A percentile compares a stretch with the other conserved stretches of the same genome.
phyloP scores from a whole-genome alignment of 108 stramenopile genomes.

The Cyclotella kingstonii region DNA sequence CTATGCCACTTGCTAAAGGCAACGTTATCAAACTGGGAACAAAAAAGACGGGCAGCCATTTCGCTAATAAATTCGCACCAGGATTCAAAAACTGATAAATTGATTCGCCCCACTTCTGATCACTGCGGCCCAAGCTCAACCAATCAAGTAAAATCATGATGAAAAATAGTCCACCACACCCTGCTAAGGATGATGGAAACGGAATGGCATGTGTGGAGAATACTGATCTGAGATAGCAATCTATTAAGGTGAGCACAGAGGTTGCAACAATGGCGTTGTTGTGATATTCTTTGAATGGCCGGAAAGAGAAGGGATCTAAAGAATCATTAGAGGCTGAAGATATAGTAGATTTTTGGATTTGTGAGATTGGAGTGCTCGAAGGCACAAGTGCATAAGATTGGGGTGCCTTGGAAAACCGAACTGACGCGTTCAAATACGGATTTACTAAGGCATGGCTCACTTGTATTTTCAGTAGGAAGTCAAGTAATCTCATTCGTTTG shows the following conservation, averaged over 20 bases:
- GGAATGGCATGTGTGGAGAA: constrained; percentile 42
- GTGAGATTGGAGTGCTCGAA: too few relatives aligned
- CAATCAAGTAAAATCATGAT: constrained; percentile 20
- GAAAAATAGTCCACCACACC: constrained; percentile 34
- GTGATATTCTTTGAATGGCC: not conserved
- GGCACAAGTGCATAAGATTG: not conserved
- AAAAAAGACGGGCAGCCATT: constrained; percentile 50
- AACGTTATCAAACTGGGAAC: constrained; percentile 43
- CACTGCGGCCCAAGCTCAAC: constrained; percentile 3
- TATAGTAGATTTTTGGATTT: not conserved
- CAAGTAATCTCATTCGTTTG: too few relatives aligned
- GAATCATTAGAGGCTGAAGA: not conserved
- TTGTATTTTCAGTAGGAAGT: too few relatives aligned
- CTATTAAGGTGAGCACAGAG: constrained; percentile 42
- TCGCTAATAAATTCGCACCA: constrained; percentile 35
- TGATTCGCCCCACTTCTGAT: constrained; percentile 17
- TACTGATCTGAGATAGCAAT: constrained; percentile 53
- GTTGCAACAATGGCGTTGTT: constrained; percentile 30
- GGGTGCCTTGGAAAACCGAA: not conserved
- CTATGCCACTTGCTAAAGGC: constrained; percentile 45
- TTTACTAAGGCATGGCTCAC: too few relatives aligned
- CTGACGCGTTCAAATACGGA: too few relatives aligned
- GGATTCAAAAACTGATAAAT: constrained; percentile 33
- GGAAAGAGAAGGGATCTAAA: not conserved
- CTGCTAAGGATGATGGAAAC: constrained; percentile 44